Percentiles rank a stretch among this genome's conserved stretches.
phyloP scores from a whole-genome alignment of 2,329 filamentous ascomycete species.

The Zymoseptoria ardabiliae region DNA sequence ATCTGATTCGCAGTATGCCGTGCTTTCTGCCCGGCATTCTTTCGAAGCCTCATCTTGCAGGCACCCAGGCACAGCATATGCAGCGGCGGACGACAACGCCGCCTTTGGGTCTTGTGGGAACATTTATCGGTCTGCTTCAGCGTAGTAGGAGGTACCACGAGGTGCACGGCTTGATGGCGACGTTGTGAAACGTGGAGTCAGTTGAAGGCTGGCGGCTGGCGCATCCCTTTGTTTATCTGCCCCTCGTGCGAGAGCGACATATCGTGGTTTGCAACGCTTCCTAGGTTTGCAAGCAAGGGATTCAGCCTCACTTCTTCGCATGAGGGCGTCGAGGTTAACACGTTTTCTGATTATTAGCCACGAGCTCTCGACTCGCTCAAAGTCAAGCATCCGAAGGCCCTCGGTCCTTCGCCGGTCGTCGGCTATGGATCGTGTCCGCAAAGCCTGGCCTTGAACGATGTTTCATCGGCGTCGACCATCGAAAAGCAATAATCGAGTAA shows the following conservation, averaged over 20 bases:
- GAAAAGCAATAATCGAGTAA: conserved; percentile 16
- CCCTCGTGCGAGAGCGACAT: background rate
- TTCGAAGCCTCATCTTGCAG: background rate
- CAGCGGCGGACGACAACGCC: background rate
- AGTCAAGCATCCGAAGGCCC: no score
- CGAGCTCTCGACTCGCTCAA: no score
- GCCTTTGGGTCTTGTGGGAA: background rate
- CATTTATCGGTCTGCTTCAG: background rate
- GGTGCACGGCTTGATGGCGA: background rate
- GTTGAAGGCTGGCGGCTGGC: no score
- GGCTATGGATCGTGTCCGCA: background rate
- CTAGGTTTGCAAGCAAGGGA: background rate
- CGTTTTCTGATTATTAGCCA: no score
- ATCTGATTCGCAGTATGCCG: background rate
- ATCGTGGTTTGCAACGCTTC: background rate
- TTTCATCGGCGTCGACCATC: background rate
- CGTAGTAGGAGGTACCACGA: background rate
- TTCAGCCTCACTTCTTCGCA: background rate
- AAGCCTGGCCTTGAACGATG: conserved; percentile 1
- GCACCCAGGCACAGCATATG: background rate
- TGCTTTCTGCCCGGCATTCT: background rate
- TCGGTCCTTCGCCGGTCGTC: background rate
- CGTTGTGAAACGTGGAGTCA: background rate
- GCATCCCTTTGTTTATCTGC: background rate
- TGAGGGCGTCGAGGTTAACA: no score